Base-by-base conservation (phyloP, 768 basidiomycete species). In the Suillus subluteus region DNA sequence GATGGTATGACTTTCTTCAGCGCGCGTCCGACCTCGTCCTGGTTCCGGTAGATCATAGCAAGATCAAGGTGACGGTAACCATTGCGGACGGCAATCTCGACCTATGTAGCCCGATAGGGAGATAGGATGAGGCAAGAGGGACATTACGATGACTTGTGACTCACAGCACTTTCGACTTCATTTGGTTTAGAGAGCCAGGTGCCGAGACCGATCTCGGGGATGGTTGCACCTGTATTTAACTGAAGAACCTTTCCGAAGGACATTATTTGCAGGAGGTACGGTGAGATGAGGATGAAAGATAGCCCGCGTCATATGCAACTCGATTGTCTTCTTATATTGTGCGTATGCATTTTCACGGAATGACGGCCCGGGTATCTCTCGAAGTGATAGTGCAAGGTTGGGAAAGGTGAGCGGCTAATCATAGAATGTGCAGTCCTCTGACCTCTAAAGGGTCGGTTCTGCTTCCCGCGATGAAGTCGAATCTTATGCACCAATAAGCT, bases 61-160 rank as follows among this genome's bases (percentile, higher is more conserved):
- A 92, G 84, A 77, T 96, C 94, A 69, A 96, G 86, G 78, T 96
- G 94, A 59, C 92, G 84, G 76, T 95, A 95, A 1, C 93, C 93
- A 37, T 85, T 84, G 62, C 84, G 82, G 41, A 96, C 83, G 37
- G 94, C 94, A 70, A 83, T 81, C 75, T 91, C 90, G 62, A 92
- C 91, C 92, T 92, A 56, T 56, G 21, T 37, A 67, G 8, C 50
- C 62, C 35, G 6, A 55, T 68, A 23, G 15, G 69, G 26, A 38
- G 50, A 37, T 68, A 23, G 15, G 69, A 32, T 41, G 50, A 37
- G n/a, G 37, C 12, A 48, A 64, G n/a, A 46, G 1, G 58, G 11
- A 30, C 18, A 61, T 13, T n/a, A 46, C 23, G 38, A 46, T 35
- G n/a, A 50, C 21, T 46, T n/a, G 21, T 32, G 46, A 73, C 81